A percentile compares a stretch with the other conserved stretches of the same genome.
These are phyloP conservation scores for Pestalotiopsis sp. DNA, from an alignment of 2,329 filamentous ascomycete genomes.

Conservation along the genomic window DNA sequence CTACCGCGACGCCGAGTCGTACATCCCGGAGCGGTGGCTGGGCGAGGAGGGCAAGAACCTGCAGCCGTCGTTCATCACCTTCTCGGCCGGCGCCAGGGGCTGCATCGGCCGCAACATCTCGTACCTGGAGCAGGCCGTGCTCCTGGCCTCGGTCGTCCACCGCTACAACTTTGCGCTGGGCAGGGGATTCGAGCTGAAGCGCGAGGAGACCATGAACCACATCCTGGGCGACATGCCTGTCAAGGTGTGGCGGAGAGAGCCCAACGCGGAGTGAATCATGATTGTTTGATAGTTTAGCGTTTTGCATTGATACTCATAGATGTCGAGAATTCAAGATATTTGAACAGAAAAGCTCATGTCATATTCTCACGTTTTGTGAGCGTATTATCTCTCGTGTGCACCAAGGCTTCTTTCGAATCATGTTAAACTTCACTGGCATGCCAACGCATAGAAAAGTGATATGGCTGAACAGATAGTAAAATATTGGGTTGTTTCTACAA, in stretches of 20 bases:
- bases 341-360: neutral
- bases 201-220: conserved; percentile 29
- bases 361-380: neutral
- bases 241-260: conserved; percentile 28
- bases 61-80: conserved; percentile 41
- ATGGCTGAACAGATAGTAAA: neutral
- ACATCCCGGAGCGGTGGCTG: conserved; percentile 44
- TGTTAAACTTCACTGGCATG: no score
- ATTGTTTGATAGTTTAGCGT: neutral
- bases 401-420: no score
- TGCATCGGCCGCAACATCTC: conserved; percentile 35
- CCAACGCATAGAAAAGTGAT: no score
- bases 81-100: conserved; percentile 28
- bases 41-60: conserved; percentile 40
- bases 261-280: neutral
- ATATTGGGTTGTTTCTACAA: neutral
- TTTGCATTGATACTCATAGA: neutral
- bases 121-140: conserved; percentile 48
- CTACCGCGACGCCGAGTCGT: conserved; percentile 40
- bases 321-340: neutral
- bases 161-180: conserved; percentile 42
- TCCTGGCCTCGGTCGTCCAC: conserved; percentile 44
- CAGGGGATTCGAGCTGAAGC: conserved; percentile 27
- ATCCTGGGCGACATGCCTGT: conserved; percentile 26
- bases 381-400: neutral